Evolutionary conservation across 441 rosid species (phyloP).

Genomic region (Gossypium gossypioides): DNA sequence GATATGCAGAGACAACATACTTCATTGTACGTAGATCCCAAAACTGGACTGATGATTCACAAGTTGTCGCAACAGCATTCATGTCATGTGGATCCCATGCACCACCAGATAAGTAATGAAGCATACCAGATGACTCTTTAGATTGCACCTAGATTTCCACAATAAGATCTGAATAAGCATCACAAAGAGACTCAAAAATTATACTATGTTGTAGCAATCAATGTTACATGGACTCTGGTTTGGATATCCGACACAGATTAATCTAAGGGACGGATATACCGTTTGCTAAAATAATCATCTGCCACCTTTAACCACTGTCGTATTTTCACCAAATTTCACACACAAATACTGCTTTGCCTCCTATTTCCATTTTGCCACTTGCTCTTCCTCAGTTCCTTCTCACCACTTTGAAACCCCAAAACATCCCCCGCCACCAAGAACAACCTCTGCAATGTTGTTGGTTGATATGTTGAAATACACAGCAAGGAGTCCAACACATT

Average conservation of each 20-base stretch:
- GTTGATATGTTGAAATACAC: background rate
- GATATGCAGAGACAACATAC: constrained; percentile 28
- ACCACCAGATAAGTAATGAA: constrained; percentile 81
- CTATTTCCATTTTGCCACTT: background rate
- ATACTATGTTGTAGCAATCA: background rate
- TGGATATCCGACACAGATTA: background rate
- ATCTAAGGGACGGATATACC: background rate
- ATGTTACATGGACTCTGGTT: background rate
- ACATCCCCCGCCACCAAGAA: background rate
- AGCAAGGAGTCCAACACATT: background rate
- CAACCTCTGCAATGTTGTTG: background rate
- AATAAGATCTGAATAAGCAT: constrained; percentile 26
- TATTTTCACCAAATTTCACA: background rate
- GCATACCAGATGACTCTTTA: constrained; percentile 74
- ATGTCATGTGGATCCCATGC: constrained; percentile 96
- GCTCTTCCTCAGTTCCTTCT: background rate
- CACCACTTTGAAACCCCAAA: background rate
- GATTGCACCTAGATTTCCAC: constrained; percentile 53
- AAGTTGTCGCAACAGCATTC: constrained; percentile 62
- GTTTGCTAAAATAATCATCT: background rate
- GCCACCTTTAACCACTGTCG: background rate
- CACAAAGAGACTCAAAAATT: constrained; percentile 17
- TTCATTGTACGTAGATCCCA: constrained; percentile 81
- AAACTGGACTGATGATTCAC: constrained; percentile 75
- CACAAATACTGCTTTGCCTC: background rate